These are phyloP conservation scores for Porpolomopsis calyptriformis DNA, from an alignment of 768 basidiomycete species.

Conservation along the genomic window DNA sequence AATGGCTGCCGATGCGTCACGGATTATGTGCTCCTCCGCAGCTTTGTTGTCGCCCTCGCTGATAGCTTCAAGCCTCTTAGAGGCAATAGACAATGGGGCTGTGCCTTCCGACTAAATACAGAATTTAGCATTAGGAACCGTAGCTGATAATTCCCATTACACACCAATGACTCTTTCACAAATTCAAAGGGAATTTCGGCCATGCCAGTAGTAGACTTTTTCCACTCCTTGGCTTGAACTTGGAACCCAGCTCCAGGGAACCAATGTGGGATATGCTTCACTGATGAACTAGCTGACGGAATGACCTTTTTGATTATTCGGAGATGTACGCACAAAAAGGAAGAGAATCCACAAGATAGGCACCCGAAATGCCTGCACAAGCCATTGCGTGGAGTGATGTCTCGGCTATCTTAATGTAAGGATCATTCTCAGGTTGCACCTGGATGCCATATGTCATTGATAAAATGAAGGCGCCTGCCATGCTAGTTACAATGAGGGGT, in stretches of 20 bases:
- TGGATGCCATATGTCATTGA: conserved; percentile 34
- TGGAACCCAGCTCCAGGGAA: conserved; percentile 34
- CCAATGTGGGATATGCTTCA: conserved; percentile 32
- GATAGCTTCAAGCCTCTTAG: background rate
- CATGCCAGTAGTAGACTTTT: conserved; percentile 19
- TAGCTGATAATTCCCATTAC: no score
- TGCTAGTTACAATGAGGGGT: conserved; percentile 3
- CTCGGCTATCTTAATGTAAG: conserved; percentile 33
- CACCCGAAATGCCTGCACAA: conserved; percentile 29
- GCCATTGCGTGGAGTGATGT: conserved; percentile 25
- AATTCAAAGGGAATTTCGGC: conserved; percentile 23
- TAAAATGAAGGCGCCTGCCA: conserved; percentile 6
- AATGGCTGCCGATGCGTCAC: background rate
- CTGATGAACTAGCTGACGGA: background rate
- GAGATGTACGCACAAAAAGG: conserved; percentile 27
- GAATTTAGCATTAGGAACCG: background rate
- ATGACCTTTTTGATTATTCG: no score
- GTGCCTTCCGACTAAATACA: background rate
- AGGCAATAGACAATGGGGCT: conserved; percentile 2
- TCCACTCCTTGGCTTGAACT: conserved; percentile 24
- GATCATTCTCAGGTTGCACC: conserved; percentile 29
- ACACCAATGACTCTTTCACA: conserved; percentile 20
- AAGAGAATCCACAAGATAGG: conserved; percentile 35
- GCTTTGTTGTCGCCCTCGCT: background rate
- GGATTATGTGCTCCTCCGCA: background rate